These are phyloP conservation scores for Auricularia heimuer DNA, from an alignment of 768 basidiomycete species.

Conservation along the genomic window DNA sequence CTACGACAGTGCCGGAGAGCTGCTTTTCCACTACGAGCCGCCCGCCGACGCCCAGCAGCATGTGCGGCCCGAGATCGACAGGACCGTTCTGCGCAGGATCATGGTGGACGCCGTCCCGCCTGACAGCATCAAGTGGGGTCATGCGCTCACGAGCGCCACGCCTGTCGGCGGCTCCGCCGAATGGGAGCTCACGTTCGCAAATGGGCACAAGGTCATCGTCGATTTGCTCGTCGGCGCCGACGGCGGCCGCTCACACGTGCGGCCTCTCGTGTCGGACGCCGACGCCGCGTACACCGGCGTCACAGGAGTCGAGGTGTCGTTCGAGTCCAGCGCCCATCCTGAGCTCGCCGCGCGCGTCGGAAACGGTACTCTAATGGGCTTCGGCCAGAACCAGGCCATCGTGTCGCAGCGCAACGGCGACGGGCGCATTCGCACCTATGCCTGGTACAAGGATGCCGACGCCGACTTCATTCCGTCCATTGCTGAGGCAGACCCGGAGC, in stretches of 20 bases:
- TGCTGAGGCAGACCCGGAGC: not conserved
- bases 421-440: constrained; percentile 14
- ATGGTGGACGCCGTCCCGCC: not conserved
- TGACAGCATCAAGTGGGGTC: not conserved
- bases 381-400: constrained; percentile 13
- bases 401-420: constrained; percentile 17
- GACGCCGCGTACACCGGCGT: constrained; percentile 14
- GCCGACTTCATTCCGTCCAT: constrained; percentile 5
- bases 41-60: not conserved
- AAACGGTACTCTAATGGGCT: constrained; percentile 8
- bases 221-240: constrained; percentile 21
- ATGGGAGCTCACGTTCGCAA: not conserved
- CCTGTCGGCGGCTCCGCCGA: not conserved
- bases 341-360: constrained; percentile 6
- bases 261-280: constrained; percentile 13
- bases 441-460: not conserved
- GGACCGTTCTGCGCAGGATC: not conserved
- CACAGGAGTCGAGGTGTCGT: constrained; percentile 13
- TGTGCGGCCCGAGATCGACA: not conserved
- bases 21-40: not conserved
- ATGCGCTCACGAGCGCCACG: not conserved
- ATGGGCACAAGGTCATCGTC: not conserved
- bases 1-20: constrained; percentile 5
- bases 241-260: constrained; percentile 17
- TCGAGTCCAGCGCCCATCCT: constrained; percentile 10